A percentile compares a stretch with the other conserved stretches of the same genome.
These are phyloP conservation scores for Trichaptum fuscoviolaceum DNA, from an alignment of 768 basidiomycete genomes.

Conservation along the genomic window DNA sequence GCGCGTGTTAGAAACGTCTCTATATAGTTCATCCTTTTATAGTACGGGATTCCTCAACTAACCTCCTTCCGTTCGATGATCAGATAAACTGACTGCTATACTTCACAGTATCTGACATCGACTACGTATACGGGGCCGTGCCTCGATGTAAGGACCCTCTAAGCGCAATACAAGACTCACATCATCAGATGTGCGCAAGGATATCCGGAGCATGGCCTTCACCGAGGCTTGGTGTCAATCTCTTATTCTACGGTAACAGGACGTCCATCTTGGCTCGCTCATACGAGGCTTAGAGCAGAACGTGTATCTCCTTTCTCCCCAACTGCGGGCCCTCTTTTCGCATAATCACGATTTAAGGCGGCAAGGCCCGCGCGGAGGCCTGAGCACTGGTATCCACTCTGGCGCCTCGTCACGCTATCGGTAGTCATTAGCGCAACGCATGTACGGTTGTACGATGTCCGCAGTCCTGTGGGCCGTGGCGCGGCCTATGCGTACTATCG, in stretches of 20 bases:
- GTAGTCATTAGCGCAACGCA: background rate
- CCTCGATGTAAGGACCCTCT: background rate
- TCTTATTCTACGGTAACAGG: background rate
- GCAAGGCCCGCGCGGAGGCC: background rate
- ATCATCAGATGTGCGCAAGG: background rate
- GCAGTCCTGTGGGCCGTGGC: background rate
- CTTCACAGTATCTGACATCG: no score
- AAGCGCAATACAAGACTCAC: background rate
- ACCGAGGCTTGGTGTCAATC: background rate
- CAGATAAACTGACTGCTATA: background rate
- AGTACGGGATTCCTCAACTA: background rate
- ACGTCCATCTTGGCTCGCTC: background rate
- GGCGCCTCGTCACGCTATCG: background rate
- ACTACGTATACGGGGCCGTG: no score
- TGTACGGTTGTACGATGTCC: background rate
- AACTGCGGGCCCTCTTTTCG: background rate
- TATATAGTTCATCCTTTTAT: background rate
- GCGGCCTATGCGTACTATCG: background rate
- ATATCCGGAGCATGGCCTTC: background rate
- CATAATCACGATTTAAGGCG: background rate
- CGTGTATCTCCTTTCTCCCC: background rate
- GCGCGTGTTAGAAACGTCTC: background rate
- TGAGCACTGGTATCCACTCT: background rate
- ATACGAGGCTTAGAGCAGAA: background rate
- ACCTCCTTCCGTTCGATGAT: background rate